A percentile compares a stretch with the other conserved stretches of the same genome.
These are phyloP conservation scores for Argentina anserina DNA, from an alignment of 306 rosid genomes.

Conservation along the genomic window DNA sequence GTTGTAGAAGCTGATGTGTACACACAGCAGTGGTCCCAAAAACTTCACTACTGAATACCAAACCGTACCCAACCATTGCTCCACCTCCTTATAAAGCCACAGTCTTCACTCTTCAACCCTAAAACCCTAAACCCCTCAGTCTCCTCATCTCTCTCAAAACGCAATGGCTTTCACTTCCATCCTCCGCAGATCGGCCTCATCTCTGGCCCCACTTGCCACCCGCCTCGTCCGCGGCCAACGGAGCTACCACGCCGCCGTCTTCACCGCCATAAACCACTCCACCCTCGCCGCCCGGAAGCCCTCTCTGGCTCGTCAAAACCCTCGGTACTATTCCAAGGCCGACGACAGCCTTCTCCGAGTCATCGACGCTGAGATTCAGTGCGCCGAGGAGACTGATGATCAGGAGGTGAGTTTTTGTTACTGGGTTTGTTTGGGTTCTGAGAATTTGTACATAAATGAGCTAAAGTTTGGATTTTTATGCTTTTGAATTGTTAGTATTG, in stretches of 20 bases:
- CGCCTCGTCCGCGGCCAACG: slow-evolving; percentile 35
- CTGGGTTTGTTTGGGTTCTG: neutral
- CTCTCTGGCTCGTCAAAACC: slow-evolving; percentile 13
- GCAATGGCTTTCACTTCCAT: slow-evolving; percentile 73
- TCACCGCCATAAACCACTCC: slow-evolving; percentile 35
- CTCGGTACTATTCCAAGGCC: slow-evolving; percentile 50
- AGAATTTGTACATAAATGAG: neutral
- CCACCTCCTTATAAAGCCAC: neutral
- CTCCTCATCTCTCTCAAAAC: neutral
- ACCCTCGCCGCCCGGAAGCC: slow-evolving; percentile 9
- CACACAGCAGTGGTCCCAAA: neutral
- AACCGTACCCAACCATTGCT: neutral
- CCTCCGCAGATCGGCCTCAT: slow-evolving; percentile 60
- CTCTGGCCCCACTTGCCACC: slow-evolving; percentile 42
- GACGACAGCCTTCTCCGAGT: slow-evolving; percentile 57
- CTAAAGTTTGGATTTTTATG: neutral
- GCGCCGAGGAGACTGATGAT: slow-evolving; percentile 57
- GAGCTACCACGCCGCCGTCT: slow-evolving; percentile 27
- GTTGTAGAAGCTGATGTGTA: neutral
- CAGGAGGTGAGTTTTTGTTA: slow-evolving; percentile 40
- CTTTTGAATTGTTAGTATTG: neutral
- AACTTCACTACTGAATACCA: neutral
- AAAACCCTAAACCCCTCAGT: slow-evolving; percentile 24
- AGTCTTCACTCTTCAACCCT: slow-evolving; percentile 9
- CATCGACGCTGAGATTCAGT: slow-evolving; percentile 62